Base-by-base conservation (phyloP, 768 basidiomycete genomes). In the Trametes villosa region DNA sequence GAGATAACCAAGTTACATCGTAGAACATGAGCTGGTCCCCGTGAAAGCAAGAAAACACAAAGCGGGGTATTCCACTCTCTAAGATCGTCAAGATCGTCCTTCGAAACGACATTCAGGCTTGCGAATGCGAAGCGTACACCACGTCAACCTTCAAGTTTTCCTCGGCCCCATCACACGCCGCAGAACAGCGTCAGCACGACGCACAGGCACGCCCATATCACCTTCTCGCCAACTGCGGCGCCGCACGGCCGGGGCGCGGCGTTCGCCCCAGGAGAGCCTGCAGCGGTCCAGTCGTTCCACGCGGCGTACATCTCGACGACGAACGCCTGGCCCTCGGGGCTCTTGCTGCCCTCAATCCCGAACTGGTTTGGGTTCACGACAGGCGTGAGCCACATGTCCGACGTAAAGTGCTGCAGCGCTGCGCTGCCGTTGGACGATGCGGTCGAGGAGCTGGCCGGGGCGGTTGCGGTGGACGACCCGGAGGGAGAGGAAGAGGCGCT, bases 321-420 rank as follows among this genome's bases (percentile, higher is more conserved):
- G 71, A 96, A 96, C 8, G 89, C 90, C 75, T 95, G 81, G 0
- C 80, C 86, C 71, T 96, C 94, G 2, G 93, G 83, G 60, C 88
- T 90, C 20, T 83, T 22, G 0, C 72, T 59, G 0, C 89, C 87
- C 60, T 82, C 58, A 1, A 62, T 12, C 0, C 77, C 75, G 66
- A 79, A 86, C 2, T 76, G 70, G 53, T 88, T 71, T 0, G 94
- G 93, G 68, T 96, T 78, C 3, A 90, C 90, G 18, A 94, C 91
- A 6, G 90, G 90, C 6, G 76, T 78, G 26, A 93, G 73, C 86
- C 88, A 90, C 3, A 90, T 87, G 38, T 85, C 75, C 9, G 63
- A n/a, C 0, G 79, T 80, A 62, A 91, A 81, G 67, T 88, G 85
- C 22, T 64, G 65, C 44, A 81, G 70, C 42, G 62, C 24, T 1